Evolutionary conservation across 495 filamentous ascomycete species (phyloP).

Genomic region (Rhizodiscina lignyota): DNA sequence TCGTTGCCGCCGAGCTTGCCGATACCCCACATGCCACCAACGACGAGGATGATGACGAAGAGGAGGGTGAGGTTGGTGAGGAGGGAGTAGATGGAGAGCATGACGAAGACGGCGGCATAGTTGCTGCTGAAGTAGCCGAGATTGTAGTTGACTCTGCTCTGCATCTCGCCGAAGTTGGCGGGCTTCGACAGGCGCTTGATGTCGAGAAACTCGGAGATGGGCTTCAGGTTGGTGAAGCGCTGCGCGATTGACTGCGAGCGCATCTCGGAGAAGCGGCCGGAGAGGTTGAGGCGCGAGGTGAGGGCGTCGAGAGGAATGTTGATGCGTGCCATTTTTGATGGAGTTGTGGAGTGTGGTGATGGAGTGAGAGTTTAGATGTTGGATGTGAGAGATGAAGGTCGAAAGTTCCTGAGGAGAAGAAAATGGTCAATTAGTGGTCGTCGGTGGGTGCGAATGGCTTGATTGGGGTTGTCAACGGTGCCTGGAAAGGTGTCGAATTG

Average conservation of each 20-base stretch:
- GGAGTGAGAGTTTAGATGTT: neutral
- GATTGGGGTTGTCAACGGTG: no score
- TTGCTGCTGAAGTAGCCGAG: conserved; percentile 95
- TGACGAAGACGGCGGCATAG: conserved; percentile 82
- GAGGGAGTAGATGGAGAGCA: conserved; percentile 90
- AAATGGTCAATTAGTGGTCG: no score
- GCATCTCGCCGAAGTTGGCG: conserved; percentile 72
- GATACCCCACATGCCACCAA: conserved; percentile 76
- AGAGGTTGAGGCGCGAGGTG: conserved; percentile 76
- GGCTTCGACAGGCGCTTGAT: conserved; percentile 91
- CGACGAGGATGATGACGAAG: conserved; percentile 79
- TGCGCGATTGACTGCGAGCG: conserved; percentile 56
- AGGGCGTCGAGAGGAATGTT: conserved; percentile 81
- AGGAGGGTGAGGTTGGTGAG: conserved; percentile 69
- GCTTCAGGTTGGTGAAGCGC: conserved; percentile 84
- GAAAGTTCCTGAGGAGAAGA: conserved; percentile 2
- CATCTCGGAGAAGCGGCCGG: conserved; percentile 59
- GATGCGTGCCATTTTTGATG: conserved; percentile 64
- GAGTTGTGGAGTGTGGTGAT: no score
- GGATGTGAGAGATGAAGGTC: no score
- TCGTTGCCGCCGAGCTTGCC: conserved; percentile 75
- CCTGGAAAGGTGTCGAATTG: no score
- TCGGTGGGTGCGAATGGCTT: no score
- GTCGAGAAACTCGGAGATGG: conserved; percentile 87
- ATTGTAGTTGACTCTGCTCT: conserved; percentile 95